Percentiles rank a stretch among this genome's conserved stretches.
These are phyloP conservation scores for Ganoderma leucocontextum DNA, from an alignment of 1,284 basidiomycete species.

Conservation along the genomic window DNA sequence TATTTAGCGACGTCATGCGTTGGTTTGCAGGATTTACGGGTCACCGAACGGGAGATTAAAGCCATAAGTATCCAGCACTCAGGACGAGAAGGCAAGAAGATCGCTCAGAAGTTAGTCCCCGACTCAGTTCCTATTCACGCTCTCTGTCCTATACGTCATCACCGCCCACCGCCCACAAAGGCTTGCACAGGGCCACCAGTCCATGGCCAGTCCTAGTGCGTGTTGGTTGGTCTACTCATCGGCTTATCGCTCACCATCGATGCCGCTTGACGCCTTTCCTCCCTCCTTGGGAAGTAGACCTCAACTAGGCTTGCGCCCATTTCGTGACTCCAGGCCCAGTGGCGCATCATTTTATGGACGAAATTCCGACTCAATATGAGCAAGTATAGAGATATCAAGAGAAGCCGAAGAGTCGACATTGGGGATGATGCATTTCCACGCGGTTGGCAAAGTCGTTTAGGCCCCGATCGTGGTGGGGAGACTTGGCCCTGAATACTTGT, in stretches of 20 bases:
- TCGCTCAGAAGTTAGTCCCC: background rate
- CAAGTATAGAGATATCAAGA: background rate
- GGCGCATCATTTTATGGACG: background rate
- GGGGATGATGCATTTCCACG: background rate
- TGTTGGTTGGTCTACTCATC: background rate
- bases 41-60: background rate
- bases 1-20: background rate
- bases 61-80: background rate
- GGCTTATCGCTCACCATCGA: background rate
- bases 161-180: background rate
- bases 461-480: background rate
- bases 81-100: background rate
- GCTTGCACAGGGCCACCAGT: background rate
- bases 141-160: constrained; percentile 1
- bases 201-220: background rate
- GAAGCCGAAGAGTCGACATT: background rate
- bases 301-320: background rate
- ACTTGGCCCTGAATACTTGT: background rate
- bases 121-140: background rate
- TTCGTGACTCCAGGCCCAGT: background rate
- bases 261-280: background rate
- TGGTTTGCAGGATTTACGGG: background rate
- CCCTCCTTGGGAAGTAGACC: background rate
- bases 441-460: background rate
- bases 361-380: background rate